These are phyloP conservation scores for Saturnispora ahearnii DNA, from an alignment of 805 yeast species.

Conservation along the genomic window DNA sequence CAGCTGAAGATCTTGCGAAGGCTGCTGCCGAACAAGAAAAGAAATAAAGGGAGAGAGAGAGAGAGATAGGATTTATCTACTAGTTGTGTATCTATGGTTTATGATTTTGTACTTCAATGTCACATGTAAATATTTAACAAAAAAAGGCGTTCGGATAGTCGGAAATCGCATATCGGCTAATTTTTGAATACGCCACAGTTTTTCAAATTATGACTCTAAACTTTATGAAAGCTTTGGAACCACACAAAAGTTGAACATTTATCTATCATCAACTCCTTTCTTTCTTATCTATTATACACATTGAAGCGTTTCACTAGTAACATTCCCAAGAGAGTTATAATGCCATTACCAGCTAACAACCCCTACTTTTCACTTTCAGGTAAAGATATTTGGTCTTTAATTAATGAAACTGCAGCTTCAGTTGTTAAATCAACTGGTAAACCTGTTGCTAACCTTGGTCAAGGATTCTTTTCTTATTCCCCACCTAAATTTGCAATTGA, in stretches of 20 bases:
- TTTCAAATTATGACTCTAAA: background rate
- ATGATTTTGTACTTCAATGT: background rate
- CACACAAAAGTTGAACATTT: background rate
- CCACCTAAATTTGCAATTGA: constrained; percentile 90
- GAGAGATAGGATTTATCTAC: too few species aligned
- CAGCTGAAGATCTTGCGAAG: constrained; percentile 52
- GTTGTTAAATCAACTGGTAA: constrained; percentile 63
- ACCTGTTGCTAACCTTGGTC: constrained; percentile 84
- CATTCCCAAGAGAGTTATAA: background rate
- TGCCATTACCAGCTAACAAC: constrained; percentile 37
- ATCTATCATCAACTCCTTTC: background rate
- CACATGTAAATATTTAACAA: background rate
- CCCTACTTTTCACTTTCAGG: constrained; percentile 63
- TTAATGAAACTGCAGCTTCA: constrained; percentile 90
- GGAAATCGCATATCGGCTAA: background rate
- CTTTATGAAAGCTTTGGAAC: background rate
- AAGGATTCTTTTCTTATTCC: constrained; percentile 92
- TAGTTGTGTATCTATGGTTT: background rate
- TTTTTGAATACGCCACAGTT: background rate
- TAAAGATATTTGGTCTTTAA: constrained; percentile 91
- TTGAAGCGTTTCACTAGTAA: background rate
- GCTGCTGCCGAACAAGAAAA: constrained; percentile 24
- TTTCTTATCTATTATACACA: background rate
- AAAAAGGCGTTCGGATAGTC: background rate
- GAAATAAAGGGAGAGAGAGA: background rate